Evolutionary conservation across 2,329 filamentous ascomycete species (phyloP).

Genomic region (Fusarium floridanum): DNA sequence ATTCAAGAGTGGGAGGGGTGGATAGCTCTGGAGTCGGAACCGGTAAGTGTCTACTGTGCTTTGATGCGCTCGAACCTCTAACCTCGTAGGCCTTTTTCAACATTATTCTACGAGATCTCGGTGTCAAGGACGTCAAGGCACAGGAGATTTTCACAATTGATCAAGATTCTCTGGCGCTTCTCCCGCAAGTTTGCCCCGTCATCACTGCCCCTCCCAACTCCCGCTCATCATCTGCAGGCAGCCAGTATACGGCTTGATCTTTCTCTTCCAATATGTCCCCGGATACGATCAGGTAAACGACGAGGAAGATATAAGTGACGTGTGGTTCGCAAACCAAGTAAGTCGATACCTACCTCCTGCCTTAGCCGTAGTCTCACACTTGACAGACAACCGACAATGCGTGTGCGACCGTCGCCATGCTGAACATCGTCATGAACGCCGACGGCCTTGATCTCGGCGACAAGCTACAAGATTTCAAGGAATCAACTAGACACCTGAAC

Average conservation of each 20-base stretch:
- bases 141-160: conserved; percentile 84
- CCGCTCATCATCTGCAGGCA: conserved; percentile 61
- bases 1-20: conserved; percentile 76
- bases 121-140: conserved; percentile 78
- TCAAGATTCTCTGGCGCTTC: conserved; percentile 69
- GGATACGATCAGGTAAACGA: conserved; percentile 66
- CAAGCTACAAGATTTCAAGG: conserved; percentile 79
- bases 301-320: conserved; percentile 65
- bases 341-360: conserved; percentile 15
- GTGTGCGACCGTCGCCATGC: conserved; percentile 90
- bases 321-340: conserved; percentile 97
- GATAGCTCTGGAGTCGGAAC: conserved; percentile 91
- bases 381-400: conserved; percentile 81
- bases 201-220: background rate
- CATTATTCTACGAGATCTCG: conserved; percentile 82
- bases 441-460: conserved; percentile 75
- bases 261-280: conserved; percentile 81
- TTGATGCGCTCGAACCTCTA: background rate
- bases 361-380: conserved; percentile 18
- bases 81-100: conserved; percentile 81
- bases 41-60: conserved; percentile 65
- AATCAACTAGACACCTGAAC: conserved; percentile 75
- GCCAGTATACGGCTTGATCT: conserved; percentile 87
- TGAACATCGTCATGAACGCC: conserved; percentile 94
- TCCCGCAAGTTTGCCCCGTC: conserved; percentile 65